These are phyloP conservation scores for Penicillium canescens DNA, from an alignment of 495 filamentous ascomycete genomes.

Conservation along the genomic window DNA sequence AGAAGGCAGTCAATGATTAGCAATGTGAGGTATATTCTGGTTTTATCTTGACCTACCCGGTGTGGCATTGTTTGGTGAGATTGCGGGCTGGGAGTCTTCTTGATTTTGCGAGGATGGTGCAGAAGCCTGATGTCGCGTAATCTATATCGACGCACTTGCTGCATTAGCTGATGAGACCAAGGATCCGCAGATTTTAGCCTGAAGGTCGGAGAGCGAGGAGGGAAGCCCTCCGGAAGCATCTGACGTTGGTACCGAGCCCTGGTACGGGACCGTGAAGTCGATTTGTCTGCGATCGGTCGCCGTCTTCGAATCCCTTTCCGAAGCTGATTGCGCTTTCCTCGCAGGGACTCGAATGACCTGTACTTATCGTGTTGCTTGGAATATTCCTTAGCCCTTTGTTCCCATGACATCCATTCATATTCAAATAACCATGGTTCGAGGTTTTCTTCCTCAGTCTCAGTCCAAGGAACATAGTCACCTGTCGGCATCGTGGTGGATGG, in stretches of 20 bases:
- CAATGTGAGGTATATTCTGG: not conserved
- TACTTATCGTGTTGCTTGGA: constrained; percentile 2
- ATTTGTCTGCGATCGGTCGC: not conserved
- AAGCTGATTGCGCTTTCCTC: constrained; percentile 1
- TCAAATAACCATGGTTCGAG: constrained; percentile 1
- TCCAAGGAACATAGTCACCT: not conserved
- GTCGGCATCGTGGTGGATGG: not conserved
- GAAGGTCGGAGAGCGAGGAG: not conserved
- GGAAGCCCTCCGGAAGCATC: not conserved
- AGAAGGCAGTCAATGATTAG: not conserved
- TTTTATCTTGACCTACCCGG: not conserved
- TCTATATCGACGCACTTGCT: not conserved
- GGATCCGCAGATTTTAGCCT: not conserved
- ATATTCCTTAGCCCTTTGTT: not conserved
- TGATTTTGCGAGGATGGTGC: not conserved
- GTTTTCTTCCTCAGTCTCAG: not conserved
- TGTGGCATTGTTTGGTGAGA: not conserved
- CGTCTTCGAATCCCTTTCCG: constrained; percentile 3
- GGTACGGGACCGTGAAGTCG: not conserved
- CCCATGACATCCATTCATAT: not conserved
- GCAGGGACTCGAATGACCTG: constrained; percentile 3
- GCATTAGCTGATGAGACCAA: not conserved
- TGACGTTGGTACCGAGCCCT: not conserved
- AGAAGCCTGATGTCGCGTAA: not conserved
- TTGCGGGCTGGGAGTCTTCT: not conserved